Evolutionary conservation across 1,139 yeast species (phyloP).

Genomic region (Lodderomyces margitis): DNA sequence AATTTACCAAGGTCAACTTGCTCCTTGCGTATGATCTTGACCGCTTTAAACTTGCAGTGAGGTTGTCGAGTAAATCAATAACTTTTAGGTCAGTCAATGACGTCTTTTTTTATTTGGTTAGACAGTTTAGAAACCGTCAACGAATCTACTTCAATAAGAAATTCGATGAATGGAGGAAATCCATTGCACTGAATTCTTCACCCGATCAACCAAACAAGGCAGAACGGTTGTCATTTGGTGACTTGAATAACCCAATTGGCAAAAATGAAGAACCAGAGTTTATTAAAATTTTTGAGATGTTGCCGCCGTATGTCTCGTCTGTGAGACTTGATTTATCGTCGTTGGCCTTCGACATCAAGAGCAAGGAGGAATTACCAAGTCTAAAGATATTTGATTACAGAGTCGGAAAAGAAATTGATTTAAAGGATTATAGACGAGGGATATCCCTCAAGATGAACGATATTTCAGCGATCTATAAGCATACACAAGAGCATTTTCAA

Average conservation of each 20-base stretch:
- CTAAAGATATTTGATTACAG: slow-evolving; percentile 26
- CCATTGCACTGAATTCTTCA: neutral
- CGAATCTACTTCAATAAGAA: slow-evolving; percentile 26
- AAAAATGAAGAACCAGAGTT: slow-evolving; percentile 8
- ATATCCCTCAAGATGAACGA: slow-evolving; percentile 30
- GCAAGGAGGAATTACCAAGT: slow-evolving; percentile 44
- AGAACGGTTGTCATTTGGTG: slow-evolving; percentile 5
- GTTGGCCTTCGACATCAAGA: slow-evolving; percentile 32
- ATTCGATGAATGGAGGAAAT: slow-evolving; percentile 18
- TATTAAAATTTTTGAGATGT: slow-evolving; percentile 28
- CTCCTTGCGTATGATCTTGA: slow-evolving; percentile 28
- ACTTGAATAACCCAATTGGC: neutral
- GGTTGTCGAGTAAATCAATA: slow-evolving; percentile 27
- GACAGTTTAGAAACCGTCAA: slow-evolving; percentile 32
- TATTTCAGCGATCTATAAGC: slow-evolving; percentile 23
- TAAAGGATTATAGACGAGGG: slow-evolving; percentile 42
- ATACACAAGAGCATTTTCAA: slow-evolving; percentile 21
- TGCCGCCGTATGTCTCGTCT: slow-evolving; percentile 31
- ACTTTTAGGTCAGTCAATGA: slow-evolving; percentile 38
- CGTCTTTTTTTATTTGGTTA: slow-evolving; percentile 36
- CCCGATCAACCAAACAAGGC: neutral
- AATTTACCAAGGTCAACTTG: slow-evolving; percentile 29
- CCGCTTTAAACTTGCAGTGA: slow-evolving; percentile 22
- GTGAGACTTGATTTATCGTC: slow-evolving; percentile 27
- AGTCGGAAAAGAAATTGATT: slow-evolving; percentile 27